phyloP scores from a whole-genome alignment of 495 filamentous ascomycete genomes.

The Penicillium subrubescens region DNA sequence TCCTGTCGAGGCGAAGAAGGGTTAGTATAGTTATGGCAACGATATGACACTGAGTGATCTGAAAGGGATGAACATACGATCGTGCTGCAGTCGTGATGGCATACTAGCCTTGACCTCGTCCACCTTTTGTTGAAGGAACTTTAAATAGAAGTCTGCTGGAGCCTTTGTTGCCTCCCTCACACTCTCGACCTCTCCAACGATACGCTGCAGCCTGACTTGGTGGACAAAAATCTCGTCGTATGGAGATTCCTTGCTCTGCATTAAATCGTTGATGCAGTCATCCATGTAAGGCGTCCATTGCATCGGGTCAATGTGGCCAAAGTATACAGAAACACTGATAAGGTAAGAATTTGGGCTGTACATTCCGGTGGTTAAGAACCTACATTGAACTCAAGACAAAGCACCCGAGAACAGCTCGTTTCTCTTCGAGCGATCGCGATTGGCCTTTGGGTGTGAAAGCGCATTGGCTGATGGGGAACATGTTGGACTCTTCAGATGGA shows the following conservation, averaged over 20 bases:
- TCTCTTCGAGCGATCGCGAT: conserved; percentile 41
- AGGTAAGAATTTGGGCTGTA: not conserved
- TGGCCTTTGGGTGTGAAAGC: not conserved
- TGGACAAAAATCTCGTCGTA: conserved; percentile 16
- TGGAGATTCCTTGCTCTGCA: conserved; percentile 18
- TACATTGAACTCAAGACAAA: conserved; percentile 38
- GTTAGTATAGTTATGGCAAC: not conserved
- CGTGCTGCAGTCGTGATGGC: not conserved
- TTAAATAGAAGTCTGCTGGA: conserved; percentile 6
- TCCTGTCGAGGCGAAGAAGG: not conserved
- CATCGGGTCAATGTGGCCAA: conserved; percentile 33
- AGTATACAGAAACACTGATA: conserved; percentile 33
- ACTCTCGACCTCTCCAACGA: conserved; percentile 10
- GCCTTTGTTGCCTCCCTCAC: not conserved
- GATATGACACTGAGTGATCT: not conserved
- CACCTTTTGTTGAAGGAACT: conserved; percentile 5
- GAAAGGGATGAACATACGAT: not conserved
- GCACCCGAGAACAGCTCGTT: conserved; percentile 48
- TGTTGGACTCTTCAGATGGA: conserved; percentile 24
- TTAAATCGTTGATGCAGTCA: conserved; percentile 30
- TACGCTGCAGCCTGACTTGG: conserved; percentile 23
- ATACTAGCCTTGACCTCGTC: conserved; percentile 4
- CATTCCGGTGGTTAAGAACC: not conserved
- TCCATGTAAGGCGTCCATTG: conserved; percentile 43
- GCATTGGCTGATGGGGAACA: conserved; percentile 11